These are phyloP conservation scores for Favolaschia claudopus DNA, from an alignment of 768 basidiomycete genomes.

Conservation along the genomic window DNA sequence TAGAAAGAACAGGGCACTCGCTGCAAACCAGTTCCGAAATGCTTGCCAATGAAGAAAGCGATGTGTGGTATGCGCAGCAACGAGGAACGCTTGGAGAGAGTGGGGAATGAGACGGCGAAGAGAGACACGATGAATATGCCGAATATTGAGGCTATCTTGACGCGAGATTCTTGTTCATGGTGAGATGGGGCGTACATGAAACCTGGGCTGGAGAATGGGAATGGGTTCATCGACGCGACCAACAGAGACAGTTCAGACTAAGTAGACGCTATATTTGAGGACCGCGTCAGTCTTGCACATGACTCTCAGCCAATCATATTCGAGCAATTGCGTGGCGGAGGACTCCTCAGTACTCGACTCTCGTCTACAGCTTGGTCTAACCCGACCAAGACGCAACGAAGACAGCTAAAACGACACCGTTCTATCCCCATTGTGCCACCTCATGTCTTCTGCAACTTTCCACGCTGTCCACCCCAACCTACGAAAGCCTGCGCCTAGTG, in stretches of 20 bases:
- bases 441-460: too few relatives aligned
- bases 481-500: too few relatives aligned
- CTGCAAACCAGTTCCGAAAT: constrained; percentile 77
- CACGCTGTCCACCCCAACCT: too few relatives aligned
- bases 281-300: constrained; percentile 7
- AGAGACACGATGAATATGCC: constrained; percentile 69
- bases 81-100: constrained; percentile 61
- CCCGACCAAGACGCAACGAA: too few relatives aligned
- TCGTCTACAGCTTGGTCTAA: too few relatives aligned
- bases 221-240: constrained; percentile 1
- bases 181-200: too few relatives aligned
- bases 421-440: too few relatives aligned
- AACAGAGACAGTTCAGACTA: not conserved
- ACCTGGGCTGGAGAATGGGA: not conserved
- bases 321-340: too few relatives aligned
- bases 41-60: constrained; percentile 85
- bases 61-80: constrained; percentile 69
- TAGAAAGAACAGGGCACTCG: not conserved
- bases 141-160: constrained; percentile 47
- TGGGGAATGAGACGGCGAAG: constrained; percentile 78
- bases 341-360: too few relatives aligned
- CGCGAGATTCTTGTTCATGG: not conserved
- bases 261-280: not conserved
- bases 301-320: constrained; percentile 5
- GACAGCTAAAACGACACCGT: too few relatives aligned